phyloP scores from a whole-genome alignment of 2,329 filamentous ascomycete species.

The Fusarium circinatum region DNA sequence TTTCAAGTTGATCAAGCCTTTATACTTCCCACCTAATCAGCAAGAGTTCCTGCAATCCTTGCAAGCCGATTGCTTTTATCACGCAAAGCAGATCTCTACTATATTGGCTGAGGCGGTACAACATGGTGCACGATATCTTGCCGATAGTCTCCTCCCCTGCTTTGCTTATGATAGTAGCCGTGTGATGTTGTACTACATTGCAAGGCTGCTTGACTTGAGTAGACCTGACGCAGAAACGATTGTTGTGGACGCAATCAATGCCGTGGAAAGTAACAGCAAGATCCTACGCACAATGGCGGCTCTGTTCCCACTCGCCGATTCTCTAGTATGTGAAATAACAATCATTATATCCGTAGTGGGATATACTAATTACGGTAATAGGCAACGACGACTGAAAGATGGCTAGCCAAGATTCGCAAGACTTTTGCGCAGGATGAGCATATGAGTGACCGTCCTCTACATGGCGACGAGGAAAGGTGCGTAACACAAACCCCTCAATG shows the following conservation, averaged over 20 bases:
- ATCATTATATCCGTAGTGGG: too few species aligned
- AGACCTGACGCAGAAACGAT: slow-evolving; percentile 49
- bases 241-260: slow-evolving; percentile 52
- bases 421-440: slow-evolving; percentile 43
- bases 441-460: slow-evolving; percentile 40
- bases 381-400: slow-evolving; percentile 53
- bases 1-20: slow-evolving; percentile 55
- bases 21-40: slow-evolving; percentile 53
- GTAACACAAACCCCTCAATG: background rate
- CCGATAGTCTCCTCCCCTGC: slow-evolving; percentile 57
- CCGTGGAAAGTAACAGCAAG: slow-evolving; percentile 53
- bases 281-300: slow-evolving; percentile 52
- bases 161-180: slow-evolving; percentile 60
- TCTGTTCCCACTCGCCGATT: slow-evolving; percentile 53
- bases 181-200: slow-evolving; percentile 60
- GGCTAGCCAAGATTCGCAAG: slow-evolving; percentile 52
- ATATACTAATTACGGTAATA: slow-evolving; percentile 23
- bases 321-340: slow-evolving; percentile 46
- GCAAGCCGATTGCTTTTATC: slow-evolving; percentile 52
- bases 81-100: slow-evolving; percentile 51
- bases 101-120: slow-evolving; percentile 54
- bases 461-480: slow-evolving; percentile 36
- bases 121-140: slow-evolving; percentile 54
- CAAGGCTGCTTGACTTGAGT: slow-evolving; percentile 52
- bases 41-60: slow-evolving; percentile 50